Evolutionary conservation across 768 basidiomycete species (phyloP), one percentile per base, ranked within the genome.

Genomic region (Coprinopsis sp.): DNA sequence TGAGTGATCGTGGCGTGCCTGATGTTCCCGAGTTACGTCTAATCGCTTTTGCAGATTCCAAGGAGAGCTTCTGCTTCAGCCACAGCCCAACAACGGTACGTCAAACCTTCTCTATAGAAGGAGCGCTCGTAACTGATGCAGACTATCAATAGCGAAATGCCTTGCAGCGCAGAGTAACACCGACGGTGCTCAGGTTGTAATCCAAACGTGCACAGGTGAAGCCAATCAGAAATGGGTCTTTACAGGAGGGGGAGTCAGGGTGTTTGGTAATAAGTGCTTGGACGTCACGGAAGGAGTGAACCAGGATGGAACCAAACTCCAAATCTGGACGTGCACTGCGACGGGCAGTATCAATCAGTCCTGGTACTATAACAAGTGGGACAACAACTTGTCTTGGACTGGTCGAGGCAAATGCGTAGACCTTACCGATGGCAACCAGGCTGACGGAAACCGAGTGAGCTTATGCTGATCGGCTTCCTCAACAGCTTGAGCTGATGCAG

Each of bases 151-250:
- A 77, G 78, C 61, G 8, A 73, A 76, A 61, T 80, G 78, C 54
- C 50, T 80, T 44, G 77, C 76, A 14, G 77, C 76, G 3, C 63
- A 71, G 1, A 72, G 72, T 8, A 73, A 78, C 58, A 54, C 61
- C 8, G 67, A 78, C 53, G 76, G 74, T 29, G 74, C 78, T 7
- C 33, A 57, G 18, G 73, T 79, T 47, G 73, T 69, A 6, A 62
- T 79, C 37, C 67, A 73, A 54, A 50, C 66, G 5, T 81, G 78
- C 58, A 70, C 66, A 10, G 71, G 70, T 18, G 56, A 66, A 18
- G 56, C 58, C n/a, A 55, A 64, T 19, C 78, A 81, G 57, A 64
- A 73, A 49, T 79, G 76, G 75, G 64, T 64, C 6, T 79, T 78
- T 53, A 59, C 49, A 2, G 63, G 61, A 28, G 73, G 74, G 19